A percentile compares a stretch with the other conserved stretches of the same genome.
These are phyloP conservation scores for Venustampulla echinocandica DNA, from an alignment of 495 filamentous ascomycete genomes.

Conservation along the genomic window DNA sequence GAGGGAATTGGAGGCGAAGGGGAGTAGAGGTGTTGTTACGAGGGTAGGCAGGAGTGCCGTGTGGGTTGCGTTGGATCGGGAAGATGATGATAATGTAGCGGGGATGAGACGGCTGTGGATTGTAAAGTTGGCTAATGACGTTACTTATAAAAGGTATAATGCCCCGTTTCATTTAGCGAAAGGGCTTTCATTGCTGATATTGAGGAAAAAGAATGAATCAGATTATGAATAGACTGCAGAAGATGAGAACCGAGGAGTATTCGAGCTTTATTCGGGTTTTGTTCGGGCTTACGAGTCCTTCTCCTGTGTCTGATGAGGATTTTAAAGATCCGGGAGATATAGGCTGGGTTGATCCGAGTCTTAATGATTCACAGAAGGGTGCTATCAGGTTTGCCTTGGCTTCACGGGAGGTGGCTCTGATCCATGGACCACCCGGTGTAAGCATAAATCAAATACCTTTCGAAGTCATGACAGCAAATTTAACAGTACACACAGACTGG, in stretches of 20 bases:
- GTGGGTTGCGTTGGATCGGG: constrained; percentile 58
- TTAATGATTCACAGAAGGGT: constrained; percentile 88
- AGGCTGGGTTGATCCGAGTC: constrained; percentile 65
- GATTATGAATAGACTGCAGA: constrained; percentile 71
- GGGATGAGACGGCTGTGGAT: constrained; percentile 53
- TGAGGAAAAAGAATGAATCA: constrained; percentile 60
- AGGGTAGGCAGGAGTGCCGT: constrained; percentile 55
- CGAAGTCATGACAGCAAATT: neutral
- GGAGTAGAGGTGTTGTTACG: constrained; percentile 75
- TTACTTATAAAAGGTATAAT: constrained; percentile 70
- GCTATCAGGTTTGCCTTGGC: constrained; percentile 83
- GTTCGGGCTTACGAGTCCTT: constrained; percentile 62
- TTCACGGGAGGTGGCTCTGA: constrained; percentile 76
- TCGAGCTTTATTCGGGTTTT: constrained; percentile 71
- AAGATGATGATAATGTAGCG: constrained; percentile 48
- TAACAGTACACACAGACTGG: constrained; percentile 49
- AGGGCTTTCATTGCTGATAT: neutral
- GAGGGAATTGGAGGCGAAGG: constrained; percentile 50
- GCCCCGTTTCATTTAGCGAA: neutral
- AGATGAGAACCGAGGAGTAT: constrained; percentile 61
- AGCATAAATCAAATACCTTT: constrained; percentile 18
- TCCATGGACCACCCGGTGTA: constrained; percentile 87
- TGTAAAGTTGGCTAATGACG: constrained; percentile 91
- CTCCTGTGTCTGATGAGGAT: too few relatives aligned
- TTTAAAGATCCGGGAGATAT: constrained; percentile 34